These are phyloP conservation scores for Suillus fuscotomentosus DNA, from an alignment of 768 basidiomycete genomes.

Conservation along the genomic window DNA sequence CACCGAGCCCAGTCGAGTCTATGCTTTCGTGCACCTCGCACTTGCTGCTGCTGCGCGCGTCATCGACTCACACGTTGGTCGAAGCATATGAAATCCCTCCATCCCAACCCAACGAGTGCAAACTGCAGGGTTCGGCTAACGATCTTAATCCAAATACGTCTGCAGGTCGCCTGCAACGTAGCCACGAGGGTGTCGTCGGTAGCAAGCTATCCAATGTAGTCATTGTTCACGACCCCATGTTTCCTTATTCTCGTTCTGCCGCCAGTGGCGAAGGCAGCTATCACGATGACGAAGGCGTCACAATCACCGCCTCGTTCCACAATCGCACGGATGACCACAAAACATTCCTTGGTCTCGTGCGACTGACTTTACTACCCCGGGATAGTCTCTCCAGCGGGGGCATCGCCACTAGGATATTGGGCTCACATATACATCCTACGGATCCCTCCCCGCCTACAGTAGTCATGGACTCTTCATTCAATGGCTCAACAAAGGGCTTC, in stretches of 20 bases:
- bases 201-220: slow-evolving; percentile 2
- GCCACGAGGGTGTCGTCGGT: slow-evolving; percentile 4
- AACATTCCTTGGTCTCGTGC: slow-evolving; percentile 5
- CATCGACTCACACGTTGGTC: slow-evolving; percentile 2
- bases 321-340: slow-evolving; percentile 4
- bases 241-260: background rate
- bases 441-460: slow-evolving; percentile 3
- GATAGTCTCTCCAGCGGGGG: background rate
- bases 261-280: background rate
- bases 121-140: background rate
- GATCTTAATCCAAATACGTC: background rate
- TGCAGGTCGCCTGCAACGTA: background rate
- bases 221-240: slow-evolving; percentile 3
- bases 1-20: background rate
- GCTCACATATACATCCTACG: background rate
- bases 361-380: background rate
- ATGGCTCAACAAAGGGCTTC: slow-evolving; percentile 1
- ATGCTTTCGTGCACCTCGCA: slow-evolving; percentile 5
- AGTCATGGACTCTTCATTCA: slow-evolving; percentile 3
- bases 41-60: background rate
- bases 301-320: slow-evolving; percentile 2
- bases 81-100: slow-evolving; percentile 2
- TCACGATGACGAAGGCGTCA: background rate
- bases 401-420: slow-evolving; percentile 1
- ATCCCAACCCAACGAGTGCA: background rate